A percentile compares a stretch with the other conserved stretches of the same genome.
These are phyloP conservation scores for Phytopythium litorale DNA, from an alignment of 352 stramenopile species.

Conservation along the genomic window DNA sequence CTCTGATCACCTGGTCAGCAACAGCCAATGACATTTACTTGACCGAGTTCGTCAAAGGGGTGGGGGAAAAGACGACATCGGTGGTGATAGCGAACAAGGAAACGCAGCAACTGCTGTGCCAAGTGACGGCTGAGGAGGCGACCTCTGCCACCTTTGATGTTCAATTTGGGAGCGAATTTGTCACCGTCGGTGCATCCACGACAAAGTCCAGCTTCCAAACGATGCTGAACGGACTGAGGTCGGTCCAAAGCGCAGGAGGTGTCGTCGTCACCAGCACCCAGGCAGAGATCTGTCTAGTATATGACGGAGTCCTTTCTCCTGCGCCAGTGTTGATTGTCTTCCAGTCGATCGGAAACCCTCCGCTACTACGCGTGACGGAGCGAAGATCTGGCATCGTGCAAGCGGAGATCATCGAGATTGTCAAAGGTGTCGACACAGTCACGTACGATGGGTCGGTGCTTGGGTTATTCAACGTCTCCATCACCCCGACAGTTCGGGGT, in stretches of 20 bases:
- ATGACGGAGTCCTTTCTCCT: constrained; percentile 14
- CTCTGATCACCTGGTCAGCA: constrained; percentile 44
- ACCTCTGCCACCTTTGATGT: constrained; percentile 47
- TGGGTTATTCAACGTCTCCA: constrained; percentile 81
- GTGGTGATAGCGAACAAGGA: constrained; percentile 58
- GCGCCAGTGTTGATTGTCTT: constrained; percentile 48
- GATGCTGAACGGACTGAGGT: constrained; percentile 44
- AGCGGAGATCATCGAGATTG: constrained; percentile 40
- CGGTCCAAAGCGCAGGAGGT: constrained; percentile 36
- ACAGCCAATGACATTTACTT: constrained; percentile 65
- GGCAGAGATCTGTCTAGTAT: constrained; percentile 34
- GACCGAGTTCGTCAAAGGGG: constrained; percentile 53
- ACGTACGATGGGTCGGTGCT: constrained; percentile 47
- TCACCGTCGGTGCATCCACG: constrained; percentile 39
- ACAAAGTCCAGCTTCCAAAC: constrained; percentile 28
- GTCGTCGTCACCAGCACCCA: constrained; percentile 43
- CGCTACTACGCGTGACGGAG: constrained; percentile 29
- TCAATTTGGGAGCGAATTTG: constrained; percentile 25
- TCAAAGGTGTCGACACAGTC: constrained; percentile 71
- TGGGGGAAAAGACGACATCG: constrained; percentile 17
- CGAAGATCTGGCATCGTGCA: constrained; percentile 48
- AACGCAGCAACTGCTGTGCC: constrained; percentile 47
- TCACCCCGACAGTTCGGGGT: constrained; percentile 80
- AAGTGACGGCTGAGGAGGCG: constrained; percentile 29
- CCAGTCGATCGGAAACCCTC: constrained; percentile 36